Conservation (phyloP, 495 filamentous ascomycete genomes). For the Neurospora sp. region DNA sequence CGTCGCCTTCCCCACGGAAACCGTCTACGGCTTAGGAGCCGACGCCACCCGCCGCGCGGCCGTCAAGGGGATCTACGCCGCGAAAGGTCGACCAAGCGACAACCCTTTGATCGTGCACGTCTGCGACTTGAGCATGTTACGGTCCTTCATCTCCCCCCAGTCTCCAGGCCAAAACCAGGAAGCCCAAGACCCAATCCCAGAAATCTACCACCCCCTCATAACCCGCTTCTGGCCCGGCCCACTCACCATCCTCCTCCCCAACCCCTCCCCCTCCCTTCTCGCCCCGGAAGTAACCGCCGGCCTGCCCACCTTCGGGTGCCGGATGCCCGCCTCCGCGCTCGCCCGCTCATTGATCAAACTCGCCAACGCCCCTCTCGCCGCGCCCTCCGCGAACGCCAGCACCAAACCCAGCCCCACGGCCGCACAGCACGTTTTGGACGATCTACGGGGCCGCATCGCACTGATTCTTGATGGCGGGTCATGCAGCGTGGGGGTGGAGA, state of each 20-base stretch:
- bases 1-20: conserved; percentile 96
- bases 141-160: conserved; percentile 39
- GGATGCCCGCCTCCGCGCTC: conserved; percentile 78
- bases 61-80: conserved; percentile 85
- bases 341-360: conserved; percentile 76
- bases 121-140: conserved; percentile 69
- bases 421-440: conserved; percentile 78
- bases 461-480: conserved; percentile 83
- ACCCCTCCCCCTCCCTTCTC: conserved; percentile 56
- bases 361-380: conserved; percentile 71
- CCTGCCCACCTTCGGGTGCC: conserved; percentile 73
- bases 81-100: conserved; percentile 82
- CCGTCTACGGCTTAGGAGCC: conserved; percentile 91
- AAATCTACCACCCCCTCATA: conserved; percentile 76
- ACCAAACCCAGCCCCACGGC: conserved; percentile 86
- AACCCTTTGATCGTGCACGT: conserved; percentile 95
- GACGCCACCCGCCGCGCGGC: conserved; percentile 73
- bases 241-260: conserved; percentile 81
- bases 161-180: too few species aligned
- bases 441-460: conserved; percentile 75
- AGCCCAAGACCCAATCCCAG: conserved; percentile 49
- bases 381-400: conserved; percentile 87
- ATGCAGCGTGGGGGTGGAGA: conserved; percentile 85
- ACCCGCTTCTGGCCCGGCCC: conserved; percentile 88
- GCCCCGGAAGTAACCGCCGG: conserved; percentile 83